phyloP scores from a whole-genome alignment of 345 rosid species.

The Abelmoschus esculentus region DNA sequence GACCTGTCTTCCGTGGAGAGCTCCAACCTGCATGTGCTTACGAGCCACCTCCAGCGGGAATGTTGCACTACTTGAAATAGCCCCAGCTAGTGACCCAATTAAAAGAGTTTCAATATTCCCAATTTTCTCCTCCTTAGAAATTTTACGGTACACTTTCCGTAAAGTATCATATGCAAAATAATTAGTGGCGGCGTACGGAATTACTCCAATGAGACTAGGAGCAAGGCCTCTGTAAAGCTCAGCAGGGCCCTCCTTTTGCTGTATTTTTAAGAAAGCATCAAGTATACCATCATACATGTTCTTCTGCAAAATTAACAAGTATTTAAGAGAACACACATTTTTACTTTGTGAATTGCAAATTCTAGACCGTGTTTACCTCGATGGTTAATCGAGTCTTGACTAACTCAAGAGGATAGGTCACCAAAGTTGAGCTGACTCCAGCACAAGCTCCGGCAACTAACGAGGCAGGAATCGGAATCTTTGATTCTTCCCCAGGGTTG shows the following conservation, averaged over 20 bases:
- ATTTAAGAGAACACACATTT: background rate
- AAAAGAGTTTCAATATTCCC: constrained; percentile 85
- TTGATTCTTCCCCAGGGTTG: constrained; percentile 55
- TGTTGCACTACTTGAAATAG: constrained; percentile 83
- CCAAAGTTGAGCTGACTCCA: constrained; percentile 88
- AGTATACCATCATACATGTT: constrained; percentile 64
- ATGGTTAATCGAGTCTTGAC: constrained; percentile 90
- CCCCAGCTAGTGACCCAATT: constrained; percentile 86
- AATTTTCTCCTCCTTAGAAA: constrained; percentile 69
- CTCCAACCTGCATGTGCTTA: constrained; percentile 98
- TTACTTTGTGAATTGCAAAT: background rate
- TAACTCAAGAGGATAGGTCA: constrained; percentile 87
- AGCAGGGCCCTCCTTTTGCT: constrained; percentile 69
- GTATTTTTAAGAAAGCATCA: constrained; percentile 72
- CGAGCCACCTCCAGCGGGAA: constrained; percentile 97
- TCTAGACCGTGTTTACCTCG: constrained; percentile 17
- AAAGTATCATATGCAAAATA: constrained; percentile 87
- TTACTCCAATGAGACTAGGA: constrained; percentile 91
- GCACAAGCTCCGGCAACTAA: constrained; percentile 97
- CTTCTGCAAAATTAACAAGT: constrained; percentile 41
- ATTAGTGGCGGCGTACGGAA: constrained; percentile 89
- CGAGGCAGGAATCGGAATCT: constrained; percentile 71
- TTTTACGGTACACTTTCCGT: constrained; percentile 55
- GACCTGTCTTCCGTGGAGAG: constrained; percentile 75
- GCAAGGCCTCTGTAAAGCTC: constrained; percentile 92